Evolutionary conservation across 768 basidiomycete genomes (phyloP).

Genomic region (Rhizopogon vinicolor): DNA sequence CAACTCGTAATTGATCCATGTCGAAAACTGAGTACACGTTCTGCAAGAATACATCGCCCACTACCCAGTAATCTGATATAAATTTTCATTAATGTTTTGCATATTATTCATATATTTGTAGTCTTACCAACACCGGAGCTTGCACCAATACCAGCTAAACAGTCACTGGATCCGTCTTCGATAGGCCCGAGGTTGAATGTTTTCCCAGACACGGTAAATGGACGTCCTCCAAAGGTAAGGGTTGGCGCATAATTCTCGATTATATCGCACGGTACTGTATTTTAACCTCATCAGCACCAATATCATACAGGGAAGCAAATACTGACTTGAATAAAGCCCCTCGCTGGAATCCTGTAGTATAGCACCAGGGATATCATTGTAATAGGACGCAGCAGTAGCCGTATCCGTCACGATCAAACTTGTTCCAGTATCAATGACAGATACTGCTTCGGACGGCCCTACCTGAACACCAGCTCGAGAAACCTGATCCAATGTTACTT

Average conservation of each 20-base stretch:
- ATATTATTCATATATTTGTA: not conserved
- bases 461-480: constrained; percentile 13
- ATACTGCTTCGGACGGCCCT: constrained; percentile 8
- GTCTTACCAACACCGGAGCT: constrained; percentile 10
- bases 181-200: constrained; percentile 41
- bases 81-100: not conserved
- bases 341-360: not conserved
- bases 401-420: constrained; percentile 24
- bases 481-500: constrained; percentile 28
- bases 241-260: constrained; percentile 22
- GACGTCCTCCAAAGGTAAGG: constrained; percentile 34
- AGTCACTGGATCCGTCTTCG: constrained; percentile 24
- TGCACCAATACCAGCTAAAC: constrained; percentile 32
- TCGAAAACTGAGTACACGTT: constrained; percentile 30
- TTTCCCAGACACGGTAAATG: constrained; percentile 30
- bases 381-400: constrained; percentile 21
- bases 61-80: constrained; percentile 23
- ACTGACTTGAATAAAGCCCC: constrained; percentile 29
- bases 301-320: not conserved
- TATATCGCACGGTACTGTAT: constrained; percentile 29
- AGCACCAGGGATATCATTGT: constrained; percentile 26
- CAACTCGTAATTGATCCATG: constrained; percentile 28
- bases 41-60: constrained; percentile 31
- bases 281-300: not conserved
- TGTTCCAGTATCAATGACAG: constrained; percentile 33